Conservation (phyloP, 1,284 basidiomycete genomes). For the Cystobasidiaceae sp. region DNA sequence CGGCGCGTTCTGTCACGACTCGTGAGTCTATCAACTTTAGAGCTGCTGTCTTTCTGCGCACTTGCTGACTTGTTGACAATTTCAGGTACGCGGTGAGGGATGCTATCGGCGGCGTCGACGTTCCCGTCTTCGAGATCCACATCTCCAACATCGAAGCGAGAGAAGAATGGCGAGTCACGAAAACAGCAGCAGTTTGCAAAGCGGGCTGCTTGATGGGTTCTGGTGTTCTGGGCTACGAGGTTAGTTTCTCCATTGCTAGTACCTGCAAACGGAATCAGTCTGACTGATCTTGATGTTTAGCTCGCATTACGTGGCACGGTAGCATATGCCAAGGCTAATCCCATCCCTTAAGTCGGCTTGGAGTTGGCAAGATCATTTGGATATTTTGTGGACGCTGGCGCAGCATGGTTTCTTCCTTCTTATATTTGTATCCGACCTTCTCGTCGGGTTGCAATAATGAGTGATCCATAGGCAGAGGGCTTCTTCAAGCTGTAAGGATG, state of each 20-base stretch:
- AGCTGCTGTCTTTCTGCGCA: background rate
- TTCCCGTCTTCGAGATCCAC: slow-evolving; percentile 41
- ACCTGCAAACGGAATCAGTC: no score
- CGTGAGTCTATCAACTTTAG: background rate
- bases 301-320: slow-evolving; percentile 7
- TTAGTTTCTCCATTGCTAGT: no score
- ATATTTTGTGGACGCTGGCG: no score
- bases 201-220: slow-evolving; percentile 26
- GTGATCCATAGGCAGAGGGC: no score
- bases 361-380: background rate
- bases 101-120: slow-evolving; percentile 38
- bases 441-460: no score
- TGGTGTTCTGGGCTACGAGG: slow-evolving; percentile 26
- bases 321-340: slow-evolving; percentile 12
- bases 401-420: no score
- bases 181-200: slow-evolving; percentile 26
- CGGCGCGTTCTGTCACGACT: slow-evolving; percentile 28
- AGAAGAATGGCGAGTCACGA: slow-evolving; percentile 23
- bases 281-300: background rate
- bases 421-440: no score
- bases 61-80: slow-evolving; percentile 28
- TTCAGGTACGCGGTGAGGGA: slow-evolving; percentile 40
- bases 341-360: background rate
- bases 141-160: slow-evolving; percentile 38
- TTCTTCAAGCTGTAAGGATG: no score